Evolutionary conservation across 371 early-diverging fungal species (phyloP).

Genomic region (Coemansia sp.): DNA sequence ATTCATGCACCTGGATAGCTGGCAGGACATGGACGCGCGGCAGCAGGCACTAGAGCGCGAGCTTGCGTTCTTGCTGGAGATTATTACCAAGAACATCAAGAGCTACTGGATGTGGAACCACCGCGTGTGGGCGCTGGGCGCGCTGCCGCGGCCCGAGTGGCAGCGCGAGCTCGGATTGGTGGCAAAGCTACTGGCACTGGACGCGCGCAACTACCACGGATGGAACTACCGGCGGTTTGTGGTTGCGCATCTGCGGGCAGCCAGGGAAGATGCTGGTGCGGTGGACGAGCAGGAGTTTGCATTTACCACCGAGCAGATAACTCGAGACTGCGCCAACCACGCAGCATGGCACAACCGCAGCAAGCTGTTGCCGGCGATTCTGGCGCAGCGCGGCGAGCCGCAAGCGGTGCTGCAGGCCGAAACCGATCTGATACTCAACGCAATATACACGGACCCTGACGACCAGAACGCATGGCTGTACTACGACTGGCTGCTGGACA

Average conservation of each 20-base stretch:
- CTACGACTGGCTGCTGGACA: slow-evolving; percentile 80
- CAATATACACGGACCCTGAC: slow-evolving; percentile 93
- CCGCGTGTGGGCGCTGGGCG: slow-evolving; percentile 81
- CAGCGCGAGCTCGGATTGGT: slow-evolving; percentile 74
- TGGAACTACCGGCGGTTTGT: slow-evolving; percentile 93
- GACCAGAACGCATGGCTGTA: slow-evolving; percentile 97
- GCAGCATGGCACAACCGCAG: slow-evolving; percentile 97
- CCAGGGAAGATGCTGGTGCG: slow-evolving; percentile 42
- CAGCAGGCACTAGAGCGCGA: slow-evolving; percentile 57
- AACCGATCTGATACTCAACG: slow-evolving; percentile 78
- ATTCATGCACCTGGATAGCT: slow-evolving; percentile 25
- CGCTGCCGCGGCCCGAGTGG: slow-evolving; percentile 77
- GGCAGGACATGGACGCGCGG: slow-evolving; percentile 44
- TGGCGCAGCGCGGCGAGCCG: slow-evolving; percentile 21
- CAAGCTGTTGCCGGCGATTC: slow-evolving; percentile 69
- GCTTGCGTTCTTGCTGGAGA: slow-evolving; percentile 63
- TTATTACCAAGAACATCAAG: slow-evolving; percentile 73
- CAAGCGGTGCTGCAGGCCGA: slow-evolving; percentile 56
- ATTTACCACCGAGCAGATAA: slow-evolving; percentile 82
- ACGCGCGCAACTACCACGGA: slow-evolving; percentile 94
- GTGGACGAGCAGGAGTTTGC: slow-evolving; percentile 66
- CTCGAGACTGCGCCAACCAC: slow-evolving; percentile 88
- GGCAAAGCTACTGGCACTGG: slow-evolving; percentile 73
- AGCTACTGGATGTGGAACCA: slow-evolving; percentile 96
- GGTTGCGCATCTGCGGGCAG: slow-evolving; percentile 55